Evolutionary conservation across 1,284 basidiomycete genomes (phyloP), one percentile per base, ranked within the genome.

Genomic region (Pyrrhoderma lamaoense): DNA sequence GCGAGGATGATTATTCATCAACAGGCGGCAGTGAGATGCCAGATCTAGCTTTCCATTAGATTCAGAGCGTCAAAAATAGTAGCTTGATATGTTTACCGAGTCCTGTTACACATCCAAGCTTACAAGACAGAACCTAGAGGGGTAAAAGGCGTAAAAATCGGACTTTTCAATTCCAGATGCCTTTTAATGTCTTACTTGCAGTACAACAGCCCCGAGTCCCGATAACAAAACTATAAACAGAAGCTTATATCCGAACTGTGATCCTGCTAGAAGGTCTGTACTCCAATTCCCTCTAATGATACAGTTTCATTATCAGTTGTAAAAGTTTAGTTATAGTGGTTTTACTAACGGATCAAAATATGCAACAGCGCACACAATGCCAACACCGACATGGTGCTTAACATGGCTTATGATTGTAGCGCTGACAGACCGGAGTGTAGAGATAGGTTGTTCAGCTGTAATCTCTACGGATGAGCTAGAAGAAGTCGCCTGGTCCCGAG

Each of bases 201-300:
- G 72, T 52, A 87, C 76, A 1, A 87, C 79, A 8, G 90, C 93
- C 51, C 91, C 83, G n/a, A 93, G 60, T 16, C 90, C 89, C 0
- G 93, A 78, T 14, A 95, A 63, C 2, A 96, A 74, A 9, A 96
- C 83, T 45, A 95, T 76, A 62, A 94, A 93, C 36, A 96, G 76
- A 27, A 95, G 76, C 58, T 82, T 80, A 71, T 93, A 95, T 0
- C 92, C 92, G 63, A 77, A 89, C 56, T 79, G 64, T 8, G 85
- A 82, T 8, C 87, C 88, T 5, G 85, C 85, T 62, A 82, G 77
- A 16, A 88, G 67, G 64, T 87, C 85, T 13, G 86, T 84, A 8
- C 79, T 79, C 85, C 85, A 89, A 61, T 86, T 86, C 31, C 83
- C 83, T 11, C 81, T 83, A 55, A 39, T 50, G 34, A n/a, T 11